Evolutionary conservation across 805 yeast genomes (phyloP).

Genomic region (Myxozyma melibiosi): DNA sequence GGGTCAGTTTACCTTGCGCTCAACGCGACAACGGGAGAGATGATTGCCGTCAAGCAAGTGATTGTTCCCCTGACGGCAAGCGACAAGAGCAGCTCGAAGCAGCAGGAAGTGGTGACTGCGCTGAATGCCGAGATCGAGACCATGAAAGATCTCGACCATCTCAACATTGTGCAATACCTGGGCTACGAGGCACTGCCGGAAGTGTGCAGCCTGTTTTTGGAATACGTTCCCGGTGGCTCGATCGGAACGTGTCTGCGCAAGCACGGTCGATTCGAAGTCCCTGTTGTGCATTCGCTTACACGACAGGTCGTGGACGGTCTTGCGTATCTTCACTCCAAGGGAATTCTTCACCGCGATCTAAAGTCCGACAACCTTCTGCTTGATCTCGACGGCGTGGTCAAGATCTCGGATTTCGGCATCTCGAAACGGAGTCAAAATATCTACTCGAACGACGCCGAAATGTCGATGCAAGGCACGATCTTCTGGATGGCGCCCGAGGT

Average conservation of each 20-base stretch:
- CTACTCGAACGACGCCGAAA: constrained; percentile 86
- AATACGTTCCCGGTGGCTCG: constrained; percentile 97
- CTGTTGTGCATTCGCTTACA: constrained; percentile 69
- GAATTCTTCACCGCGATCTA: constrained; percentile 89
- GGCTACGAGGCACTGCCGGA: constrained; percentile 82
- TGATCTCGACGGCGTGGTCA: constrained; percentile 90
- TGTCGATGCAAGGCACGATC: constrained; percentile 98
- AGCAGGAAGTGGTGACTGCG: constrained; percentile 71
- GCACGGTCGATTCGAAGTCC: constrained; percentile 84
- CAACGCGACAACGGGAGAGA: constrained; percentile 95
- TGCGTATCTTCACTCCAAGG: constrained; percentile 81
- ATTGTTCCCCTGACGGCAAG: constrained; percentile 55
- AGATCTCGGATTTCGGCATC: constrained; percentile 95
- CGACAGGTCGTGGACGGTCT: constrained; percentile 81
- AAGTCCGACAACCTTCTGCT: constrained; percentile 89
- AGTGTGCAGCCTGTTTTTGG: constrained; percentile 83
- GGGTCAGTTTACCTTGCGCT: constrained; percentile 91
- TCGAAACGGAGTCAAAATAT: constrained; percentile 77
- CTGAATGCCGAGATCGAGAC: constrained; percentile 89
- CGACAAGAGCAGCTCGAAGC: constrained; percentile 39
- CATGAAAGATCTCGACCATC: constrained; percentile 89
- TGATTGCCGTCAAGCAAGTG: constrained; percentile 98
- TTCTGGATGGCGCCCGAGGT: constrained; percentile 99
- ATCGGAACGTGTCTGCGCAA: constrained; percentile 81
- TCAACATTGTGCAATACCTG: constrained; percentile 91